Conservation (phyloP, 805 yeast species). For the Yarrowia divulgata region DNA sequence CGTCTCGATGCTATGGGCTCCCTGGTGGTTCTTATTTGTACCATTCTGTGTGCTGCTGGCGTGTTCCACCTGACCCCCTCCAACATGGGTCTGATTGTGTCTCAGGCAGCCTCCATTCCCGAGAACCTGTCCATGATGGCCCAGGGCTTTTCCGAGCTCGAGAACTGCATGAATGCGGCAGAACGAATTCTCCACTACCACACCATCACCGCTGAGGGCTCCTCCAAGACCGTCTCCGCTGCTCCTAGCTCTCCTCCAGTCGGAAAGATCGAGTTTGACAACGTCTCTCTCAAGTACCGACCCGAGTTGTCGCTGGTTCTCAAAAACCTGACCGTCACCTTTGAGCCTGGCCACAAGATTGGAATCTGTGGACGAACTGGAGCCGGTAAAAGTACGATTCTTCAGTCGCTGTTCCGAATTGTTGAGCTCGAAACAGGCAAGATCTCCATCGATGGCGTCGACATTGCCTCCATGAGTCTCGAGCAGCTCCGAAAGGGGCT, state of each 20-base stretch:
- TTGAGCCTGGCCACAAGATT: slow-evolving; percentile 68
- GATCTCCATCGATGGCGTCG: slow-evolving; percentile 72
- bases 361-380: slow-evolving; percentile 93
- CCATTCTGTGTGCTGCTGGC: slow-evolving; percentile 65
- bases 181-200: slow-evolving; percentile 77
- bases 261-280: slow-evolving; percentile 64
- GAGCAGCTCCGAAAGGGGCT: slow-evolving; percentile 71
- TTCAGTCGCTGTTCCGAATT: slow-evolving; percentile 73
- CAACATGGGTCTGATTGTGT: slow-evolving; percentile 70
- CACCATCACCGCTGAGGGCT: slow-evolving; percentile 66
- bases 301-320: slow-evolving; percentile 70
- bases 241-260: slow-evolving; percentile 46
- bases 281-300: slow-evolving; percentile 68
- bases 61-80: slow-evolving; percentile 68
- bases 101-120: slow-evolving; percentile 64
- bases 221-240: slow-evolving; percentile 57
- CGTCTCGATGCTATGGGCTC: slow-evolving; percentile 65
- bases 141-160: slow-evolving; percentile 71
- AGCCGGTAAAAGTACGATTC: slow-evolving; percentile 82
- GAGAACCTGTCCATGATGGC: slow-evolving; percentile 66
- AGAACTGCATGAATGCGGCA: slow-evolving; percentile 78
- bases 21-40: slow-evolving; percentile 59
- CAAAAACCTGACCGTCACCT: slow-evolving; percentile 59
- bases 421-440: slow-evolving; percentile 63
- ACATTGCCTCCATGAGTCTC: slow-evolving; percentile 69